Evolutionary conservation across 176 grass and related monocot species (phyloP), one percentile per base, ranked within the genome.

Genomic region (Triticum monococcum): DNA sequence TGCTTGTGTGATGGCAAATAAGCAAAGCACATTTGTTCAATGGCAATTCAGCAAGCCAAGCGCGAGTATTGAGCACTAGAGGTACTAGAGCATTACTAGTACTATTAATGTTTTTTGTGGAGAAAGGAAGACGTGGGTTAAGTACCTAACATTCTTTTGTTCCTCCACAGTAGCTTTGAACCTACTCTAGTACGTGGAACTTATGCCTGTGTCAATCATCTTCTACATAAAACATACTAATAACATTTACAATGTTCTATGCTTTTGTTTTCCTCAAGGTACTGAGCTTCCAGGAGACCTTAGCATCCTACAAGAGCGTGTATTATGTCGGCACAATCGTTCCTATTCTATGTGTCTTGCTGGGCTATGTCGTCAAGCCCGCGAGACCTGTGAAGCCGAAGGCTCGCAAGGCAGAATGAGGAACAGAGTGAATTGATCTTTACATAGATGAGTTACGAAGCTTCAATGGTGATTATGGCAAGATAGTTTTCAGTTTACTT

Each of bases 241-340:
- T 12, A 8, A 38, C 31, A 52, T 12, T 50, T 81, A 86, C 17
- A 38, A 67, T 79, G 45, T 2, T 38, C 0, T 68, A 25, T 75
- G 9, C 12, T 88, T 50, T 70, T 81, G 7, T 54, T 63, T 28
- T 50, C 60, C 59, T 84, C 50, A 75, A 99, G 97, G 94, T 99
- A 81, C 80, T 99, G 83, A 99, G 94, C 92, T 88, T 96, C 66
- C 83, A 93, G 71, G 97, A 99, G 90, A 99, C 97, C 13, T 81
- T 99, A 38, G 97, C 90, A 25, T 89, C 97, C 14, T 99, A 93
- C 90, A 85, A 79, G 84, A 96, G 94, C 40, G 92, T 99, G 54
- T 86, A 94, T 64, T 99, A 94, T 83, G 92, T 96, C 2, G 97
- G 97, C 80, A 96, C 97, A 12, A 79, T 96, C 72, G 67, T 94